Conservation (phyloP, 257 asterid genomes). For the Solanum rostratum region DNA sequence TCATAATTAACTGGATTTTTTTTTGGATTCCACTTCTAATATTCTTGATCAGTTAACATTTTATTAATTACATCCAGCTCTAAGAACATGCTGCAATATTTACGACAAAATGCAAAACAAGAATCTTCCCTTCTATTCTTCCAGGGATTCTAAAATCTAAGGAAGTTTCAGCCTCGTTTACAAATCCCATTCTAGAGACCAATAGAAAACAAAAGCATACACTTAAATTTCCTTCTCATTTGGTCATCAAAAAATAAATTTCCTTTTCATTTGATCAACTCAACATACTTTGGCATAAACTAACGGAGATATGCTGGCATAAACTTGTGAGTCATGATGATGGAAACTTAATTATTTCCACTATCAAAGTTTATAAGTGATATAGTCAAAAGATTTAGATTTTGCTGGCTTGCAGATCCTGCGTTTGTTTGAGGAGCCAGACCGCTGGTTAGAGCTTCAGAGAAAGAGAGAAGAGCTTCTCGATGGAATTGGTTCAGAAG, state of each 20-base stretch:
- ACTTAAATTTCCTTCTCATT: neutral
- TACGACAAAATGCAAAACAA: neutral
- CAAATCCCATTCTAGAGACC: neutral
- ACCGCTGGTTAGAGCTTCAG: constrained; percentile 33
- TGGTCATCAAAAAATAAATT: neutral
- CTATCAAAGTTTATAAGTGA: neutral
- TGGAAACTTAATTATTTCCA: neutral
- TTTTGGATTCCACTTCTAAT: neutral
- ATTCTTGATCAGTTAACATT: neutral
- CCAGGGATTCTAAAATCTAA: neutral
- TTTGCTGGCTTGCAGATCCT: constrained; percentile 37
- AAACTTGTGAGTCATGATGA: neutral
- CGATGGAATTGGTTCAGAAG: constrained; percentile 12
- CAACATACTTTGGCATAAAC: neutral
- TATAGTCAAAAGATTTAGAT: neutral
- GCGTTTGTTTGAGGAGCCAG: constrained; percentile 43
- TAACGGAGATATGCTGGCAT: neutral
- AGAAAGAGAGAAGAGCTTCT: constrained; percentile 30
- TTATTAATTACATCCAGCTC: neutral
- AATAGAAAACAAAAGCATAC: neutral
- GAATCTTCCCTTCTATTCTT: neutral
- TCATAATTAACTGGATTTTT: neutral
- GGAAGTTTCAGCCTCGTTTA: neutral
- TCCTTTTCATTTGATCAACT: neutral
- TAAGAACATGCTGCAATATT: neutral